Base-by-base conservation (phyloP, 2,329 filamentous ascomycete genomes). In the Penicillium corylophilum region DNA sequence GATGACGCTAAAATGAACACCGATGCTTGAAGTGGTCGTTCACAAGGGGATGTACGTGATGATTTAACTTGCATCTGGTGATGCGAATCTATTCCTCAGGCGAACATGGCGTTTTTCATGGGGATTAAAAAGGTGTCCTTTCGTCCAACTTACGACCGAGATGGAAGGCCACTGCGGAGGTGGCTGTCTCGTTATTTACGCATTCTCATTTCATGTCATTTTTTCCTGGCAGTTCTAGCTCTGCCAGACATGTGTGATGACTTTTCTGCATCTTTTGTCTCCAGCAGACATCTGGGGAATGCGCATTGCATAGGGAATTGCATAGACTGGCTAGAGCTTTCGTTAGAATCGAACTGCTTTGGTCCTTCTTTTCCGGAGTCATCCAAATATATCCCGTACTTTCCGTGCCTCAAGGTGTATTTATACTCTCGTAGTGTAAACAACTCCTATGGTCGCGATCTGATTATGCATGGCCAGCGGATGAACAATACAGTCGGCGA, bases 1-100 rank as follows among this genome's bases (percentile, higher is more conserved):
- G 70, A 73, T 15, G 70, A 73, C 10, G 67, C 71, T 8, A 59
- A 59, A 26, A 57, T 62, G 23, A 42, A 58, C 44, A 60, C 59
- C 40, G 60, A 63, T 33, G 56, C 46, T 53, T 57, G 45, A 51
- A 40, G 18, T 20, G 41, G 36, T 23, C 15, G 31, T 29, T 38
- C 13, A 5, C 16, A 26, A 4, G 12, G 16, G 12, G 16, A 15
- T 44, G 16, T 31, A 24, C 1, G 28, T 48, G 24, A 24, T 31
- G 16, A 13, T 16, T 10, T n/a, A n/a, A n/a, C 4, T 45, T 40
- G 13, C 22, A 45, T 20, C 26, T 22, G 13, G 22, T 41, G 39
- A 41, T 24, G 15, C 39, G n/a, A 8, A 16, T n/a, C n/a, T n/a
- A 28, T 23, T 29, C 42, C 1, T n/a, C 12, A 26, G 41, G 28